A percentile compares a stretch with the other conserved stretches of the same genome.
These are phyloP conservation scores for Neonothopanus nambi DNA, from an alignment of 1,284 basidiomycete genomes.

Conservation along the genomic window DNA sequence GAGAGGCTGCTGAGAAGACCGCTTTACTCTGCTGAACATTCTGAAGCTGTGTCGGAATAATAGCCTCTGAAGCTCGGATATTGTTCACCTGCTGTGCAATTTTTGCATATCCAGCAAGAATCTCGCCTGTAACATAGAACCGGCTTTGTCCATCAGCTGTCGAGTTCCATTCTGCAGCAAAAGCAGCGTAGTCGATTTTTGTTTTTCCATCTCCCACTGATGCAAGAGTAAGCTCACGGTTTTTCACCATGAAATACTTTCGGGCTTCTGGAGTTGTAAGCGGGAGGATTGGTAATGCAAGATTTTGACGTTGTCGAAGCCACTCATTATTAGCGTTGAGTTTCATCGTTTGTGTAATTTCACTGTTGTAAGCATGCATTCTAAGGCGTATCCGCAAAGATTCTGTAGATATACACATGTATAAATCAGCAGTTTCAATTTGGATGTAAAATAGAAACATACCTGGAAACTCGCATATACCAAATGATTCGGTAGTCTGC, in stretches of 20 bases:
- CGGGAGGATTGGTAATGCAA: constrained; percentile 24
- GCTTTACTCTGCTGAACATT: too few relatives aligned
- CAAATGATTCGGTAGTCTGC: background rate
- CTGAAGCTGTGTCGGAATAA: too few relatives aligned
- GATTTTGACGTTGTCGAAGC: constrained; percentile 22
- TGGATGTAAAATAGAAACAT: too few relatives aligned
- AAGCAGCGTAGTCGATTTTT: constrained; percentile 16
- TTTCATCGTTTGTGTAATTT: too few relatives aligned
- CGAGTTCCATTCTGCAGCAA: constrained; percentile 24
- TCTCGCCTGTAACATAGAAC: constrained; percentile 23
- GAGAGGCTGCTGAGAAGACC: too few relatives aligned
- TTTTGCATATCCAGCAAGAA: constrained; percentile 21
- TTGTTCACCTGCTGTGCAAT: too few relatives aligned
- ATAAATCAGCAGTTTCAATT: too few relatives aligned
- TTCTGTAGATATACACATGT: constrained; percentile 1
- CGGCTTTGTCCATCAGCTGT: constrained; percentile 23
- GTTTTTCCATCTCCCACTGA: too few relatives aligned
- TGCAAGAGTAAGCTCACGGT: too few relatives aligned
- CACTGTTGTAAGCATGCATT: too few relatives aligned
- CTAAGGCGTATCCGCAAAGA: background rate
- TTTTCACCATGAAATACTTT: constrained; percentile 21
- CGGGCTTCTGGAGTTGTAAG: constrained; percentile 23
- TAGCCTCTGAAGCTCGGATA: too few relatives aligned
- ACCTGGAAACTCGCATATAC: too few relatives aligned
- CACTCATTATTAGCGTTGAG: constrained; percentile 18